phyloP scores from a whole-genome alignment of 2,329 filamentous ascomycete species.

The Sporothrix luriei region DNA sequence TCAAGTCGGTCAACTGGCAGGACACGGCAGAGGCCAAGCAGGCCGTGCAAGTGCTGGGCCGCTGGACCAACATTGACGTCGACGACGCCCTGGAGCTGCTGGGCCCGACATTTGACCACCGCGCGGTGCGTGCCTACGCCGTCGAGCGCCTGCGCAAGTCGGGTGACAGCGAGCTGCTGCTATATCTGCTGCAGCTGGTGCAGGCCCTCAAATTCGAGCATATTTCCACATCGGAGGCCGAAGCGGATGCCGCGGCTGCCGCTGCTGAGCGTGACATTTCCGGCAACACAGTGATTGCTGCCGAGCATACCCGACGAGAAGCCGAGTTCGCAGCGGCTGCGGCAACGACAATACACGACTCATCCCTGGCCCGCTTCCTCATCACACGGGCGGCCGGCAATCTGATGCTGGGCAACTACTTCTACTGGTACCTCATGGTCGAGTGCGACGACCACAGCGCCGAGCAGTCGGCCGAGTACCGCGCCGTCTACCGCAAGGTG shows the following conservation, averaged over 20 bases:
- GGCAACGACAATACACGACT: conserved; percentile 68
- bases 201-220: conserved; percentile 95
- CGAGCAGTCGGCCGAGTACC: conserved; percentile 70
- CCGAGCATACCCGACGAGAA: neutral
- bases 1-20: conserved; percentile 67
- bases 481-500: conserved; percentile 86
- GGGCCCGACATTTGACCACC: conserved; percentile 87
- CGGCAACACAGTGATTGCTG: neutral
- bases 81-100: conserved; percentile 94
- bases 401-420: conserved; percentile 87
- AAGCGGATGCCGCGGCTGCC: conserved; percentile 43
- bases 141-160: conserved; percentile 89
- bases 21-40: conserved; percentile 57
- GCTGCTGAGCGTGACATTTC: neutral
- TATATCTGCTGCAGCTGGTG: conserved; percentile 92
- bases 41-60: conserved; percentile 83
- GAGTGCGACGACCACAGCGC: conserved; percentile 86
- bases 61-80: conserved; percentile 96
- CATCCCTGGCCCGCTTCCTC: conserved; percentile 84
- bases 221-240: conserved; percentile 58
- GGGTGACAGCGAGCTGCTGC: conserved; percentile 84
- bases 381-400: conserved; percentile 86
- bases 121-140: conserved; percentile 85
- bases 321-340: conserved; percentile 42
- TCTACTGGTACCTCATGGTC: conserved; percentile 98